A percentile compares a stretch with the other conserved stretches of the same genome.
Conservation (phyloP, 257 asterid genomes). For the Perilla frutescens region DNA sequence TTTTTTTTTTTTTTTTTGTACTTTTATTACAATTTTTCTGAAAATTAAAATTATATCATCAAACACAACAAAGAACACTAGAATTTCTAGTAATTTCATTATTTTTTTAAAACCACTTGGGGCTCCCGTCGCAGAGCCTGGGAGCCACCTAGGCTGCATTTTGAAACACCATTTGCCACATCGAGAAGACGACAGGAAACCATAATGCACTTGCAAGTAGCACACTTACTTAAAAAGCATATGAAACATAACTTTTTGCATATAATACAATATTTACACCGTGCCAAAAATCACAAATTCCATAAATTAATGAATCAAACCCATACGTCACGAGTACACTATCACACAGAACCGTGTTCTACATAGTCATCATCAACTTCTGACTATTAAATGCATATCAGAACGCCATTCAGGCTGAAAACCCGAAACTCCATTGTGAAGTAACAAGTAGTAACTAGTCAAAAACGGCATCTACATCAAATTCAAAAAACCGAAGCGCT, state of each 20-base stretch:
- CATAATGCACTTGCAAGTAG: slow-evolving; percentile 14
- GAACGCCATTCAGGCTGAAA: slow-evolving; percentile 12
- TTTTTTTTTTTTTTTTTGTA: neutral
- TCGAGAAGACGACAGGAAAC: slow-evolving; percentile 22
- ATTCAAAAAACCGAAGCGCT: slow-evolving; percentile 24
- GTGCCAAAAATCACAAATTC: slow-evolving; percentile 21
- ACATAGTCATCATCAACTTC: slow-evolving; percentile 16
- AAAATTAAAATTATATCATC: neutral
- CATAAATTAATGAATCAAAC: slow-evolving; percentile 21
- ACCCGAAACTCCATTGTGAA: slow-evolving; percentile 21
- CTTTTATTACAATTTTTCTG: neutral
- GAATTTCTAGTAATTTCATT: neutral
- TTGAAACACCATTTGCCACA: slow-evolving; percentile 1
- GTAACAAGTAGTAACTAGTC: slow-evolving; percentile 18
- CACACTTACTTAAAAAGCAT: slow-evolving; percentile 14
- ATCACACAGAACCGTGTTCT: neutral
- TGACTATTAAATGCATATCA: slow-evolving; percentile 16
- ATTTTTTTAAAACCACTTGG: neutral
- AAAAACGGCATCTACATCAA: slow-evolving; percentile 21
- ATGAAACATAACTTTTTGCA: neutral
- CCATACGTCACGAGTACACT: neutral
- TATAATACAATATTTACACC: neutral
- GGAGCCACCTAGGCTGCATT: neutral
- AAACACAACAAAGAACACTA: neutral
- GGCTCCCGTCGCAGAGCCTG: neutral